Base-by-base conservation (phyloP, 2,329 filamentous ascomycete species). In the Golovinomyces cichoracearum region DNA sequence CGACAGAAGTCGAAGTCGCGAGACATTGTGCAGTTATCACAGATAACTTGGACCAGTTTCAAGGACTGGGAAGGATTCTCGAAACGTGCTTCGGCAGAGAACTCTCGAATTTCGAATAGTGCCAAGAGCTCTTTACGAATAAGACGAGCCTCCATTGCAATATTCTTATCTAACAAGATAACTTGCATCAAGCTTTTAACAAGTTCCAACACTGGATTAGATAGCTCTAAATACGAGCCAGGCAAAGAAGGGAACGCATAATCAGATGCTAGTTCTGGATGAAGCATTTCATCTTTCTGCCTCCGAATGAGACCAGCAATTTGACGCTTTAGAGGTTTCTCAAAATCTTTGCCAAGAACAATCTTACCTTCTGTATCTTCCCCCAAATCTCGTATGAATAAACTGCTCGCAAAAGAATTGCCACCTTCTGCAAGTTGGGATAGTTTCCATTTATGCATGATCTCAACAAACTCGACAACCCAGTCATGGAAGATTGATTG, bases 111-210 rank as follows among this genome's bases (percentile, higher is more conserved):
- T 50, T 98, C 90, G 62, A 98, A 94, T 48, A 95, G 71, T 9
- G 78, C 73, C 0, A 98, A 73, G 0, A 98, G 69, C 51, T 95
- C 88, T 57, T 92, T 92, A 48, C 92, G 78, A 0, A 98, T 70
- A 1, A 93, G 68, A 5, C 90, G 78, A 2, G 84, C 85, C 63
- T 95, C 88, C 45, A 93, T 74, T 0, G 78, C 80, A 57, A 93
- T 90, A 56, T 83, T 83, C 63, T 88, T 90, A 64, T 93, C 90
- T 0, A 98, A 73, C 29, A 76, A 82, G 4, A 98, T 69, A 9
- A 98, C 80, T 61, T 95, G 88, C 76, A 92, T 92, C 40, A 98
- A 72, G 17, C 74, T 76, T 64, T 95, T 98, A 56, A 93, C 84
- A 3, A 98, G 74, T 62, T 95, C 86, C 0, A 98, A 72, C 0